Base-by-base conservation (phyloP, 1,284 basidiomycete species). In the Coriolopsis trogii region DNA sequence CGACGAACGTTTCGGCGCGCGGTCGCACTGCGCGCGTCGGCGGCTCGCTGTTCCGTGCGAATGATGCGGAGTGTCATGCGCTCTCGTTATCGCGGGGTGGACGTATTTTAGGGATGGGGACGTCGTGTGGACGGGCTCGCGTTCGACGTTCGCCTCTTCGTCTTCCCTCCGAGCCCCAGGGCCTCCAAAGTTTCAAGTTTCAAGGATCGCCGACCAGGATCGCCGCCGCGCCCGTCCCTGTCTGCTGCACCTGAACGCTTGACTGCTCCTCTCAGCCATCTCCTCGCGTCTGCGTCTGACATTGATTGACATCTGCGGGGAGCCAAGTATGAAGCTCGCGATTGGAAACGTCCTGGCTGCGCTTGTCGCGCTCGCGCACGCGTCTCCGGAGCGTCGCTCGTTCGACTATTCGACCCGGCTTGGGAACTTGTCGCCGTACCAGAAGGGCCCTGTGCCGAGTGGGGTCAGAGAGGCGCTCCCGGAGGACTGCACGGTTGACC, bases 401-500 rank as follows among this genome's bases (percentile, higher is more conserved):
- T 59, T 58, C 49, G 44, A 61, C 51, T 55, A 59, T 38, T 47
- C 51, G 42, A 43, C 47, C 30, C 63, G 57, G 41, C 65, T 75
- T 10, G 73, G 70, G 10, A 73, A 71, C 55, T 62, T 72, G 56
- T 69, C 66, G 31, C 74, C 75, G 18, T 77, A 74, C 55, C 63
- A 62, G 46, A 66, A 68, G 49, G 69, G 68, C 0, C 72, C 76
- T 6, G 52, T 63, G 12, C 62, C 67, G 13, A 45, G 53, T n/a
- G 70, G 71, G 4, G 56, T 75, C 28, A 63, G 63, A 41, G 62
- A 53, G 42, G 58, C 63, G 25, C 67, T 78, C 10, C 74, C 77
- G 9, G 64, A 54, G n/a, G 75, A 76, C 56, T 77, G 75, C 59
- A 64, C 58, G 41, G 73, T 79, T 30, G 68, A 74, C 29, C 74